Evolutionary conservation across 805 yeast species (phyloP).

Genomic region (Sungouiozyma ichnusensis): DNA sequence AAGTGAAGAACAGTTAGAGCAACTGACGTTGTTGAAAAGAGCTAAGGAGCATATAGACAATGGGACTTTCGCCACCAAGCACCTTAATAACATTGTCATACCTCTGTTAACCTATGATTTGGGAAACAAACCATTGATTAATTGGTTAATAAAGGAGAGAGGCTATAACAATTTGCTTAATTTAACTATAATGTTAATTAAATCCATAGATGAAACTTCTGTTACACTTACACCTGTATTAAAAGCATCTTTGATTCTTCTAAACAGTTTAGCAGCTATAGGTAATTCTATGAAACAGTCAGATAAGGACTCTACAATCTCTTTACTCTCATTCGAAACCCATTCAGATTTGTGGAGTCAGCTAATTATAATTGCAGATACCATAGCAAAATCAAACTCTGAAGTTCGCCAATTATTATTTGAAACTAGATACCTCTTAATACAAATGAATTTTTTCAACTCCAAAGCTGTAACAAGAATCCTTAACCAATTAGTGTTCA

Average conservation of each 20-base stretch:
- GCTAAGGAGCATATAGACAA: slow-evolving; percentile 1
- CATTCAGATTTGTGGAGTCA: slow-evolving; percentile 16
- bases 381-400: slow-evolving; percentile 14
- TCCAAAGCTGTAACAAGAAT: slow-evolving; percentile 12
- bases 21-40: not conserved
- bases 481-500: slow-evolving; percentile 10
- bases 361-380: slow-evolving; percentile 10
- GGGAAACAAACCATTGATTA: slow-evolving; percentile 5
- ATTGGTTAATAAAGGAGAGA: slow-evolving; percentile 17
- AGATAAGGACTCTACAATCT: not conserved
- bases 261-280: slow-evolving; percentile 13
- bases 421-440: slow-evolving; percentile 18
- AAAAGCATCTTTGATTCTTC: slow-evolving; percentile 17
- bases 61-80: slow-evolving; percentile 23
- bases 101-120: slow-evolving; percentile 10
- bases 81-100: slow-evolving; percentile 16
- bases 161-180: slow-evolving; percentile 16
- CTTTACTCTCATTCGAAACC: slow-evolving; percentile 5
- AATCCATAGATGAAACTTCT: slow-evolving; percentile 18
- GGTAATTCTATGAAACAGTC: slow-evolving; percentile 1
- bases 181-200: slow-evolving; percentile 13
- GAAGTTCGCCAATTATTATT: slow-evolving; percentile 18
- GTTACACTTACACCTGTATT: slow-evolving; percentile 21
- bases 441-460: slow-evolving; percentile 8
- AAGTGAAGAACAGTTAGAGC: not conserved